Conservation (phyloP, 805 yeast species). For the Kuraishia molischiana region DNA sequence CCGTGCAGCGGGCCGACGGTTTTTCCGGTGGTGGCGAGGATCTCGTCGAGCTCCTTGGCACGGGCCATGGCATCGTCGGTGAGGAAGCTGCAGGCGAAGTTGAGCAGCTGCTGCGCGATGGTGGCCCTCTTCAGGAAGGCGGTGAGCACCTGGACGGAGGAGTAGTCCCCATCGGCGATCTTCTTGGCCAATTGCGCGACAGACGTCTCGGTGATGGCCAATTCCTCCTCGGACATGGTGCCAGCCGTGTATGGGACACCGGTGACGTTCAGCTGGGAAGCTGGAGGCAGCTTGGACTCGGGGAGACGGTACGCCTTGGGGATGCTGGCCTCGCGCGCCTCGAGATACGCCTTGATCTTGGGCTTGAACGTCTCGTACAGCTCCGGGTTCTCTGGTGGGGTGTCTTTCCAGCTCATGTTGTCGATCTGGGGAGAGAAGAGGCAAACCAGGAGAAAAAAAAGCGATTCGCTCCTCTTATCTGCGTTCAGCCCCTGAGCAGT, state of each 20-base stretch:
- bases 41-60: constrained; percentile 43
- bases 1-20: constrained; percentile 53
- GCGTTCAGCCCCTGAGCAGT: too few species aligned
- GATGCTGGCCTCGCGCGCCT: constrained; percentile 7
- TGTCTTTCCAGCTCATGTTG: not conserved
- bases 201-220: constrained; percentile 25
- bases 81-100: constrained; percentile 29
- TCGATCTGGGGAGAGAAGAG: too few species aligned
- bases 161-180: constrained; percentile 31
- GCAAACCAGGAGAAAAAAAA: too few species aligned
- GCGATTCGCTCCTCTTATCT: too few species aligned
- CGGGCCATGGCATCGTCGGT: constrained; percentile 43
- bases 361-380: constrained; percentile 35
- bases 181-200: constrained; percentile 22
- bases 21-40: constrained; percentile 33
- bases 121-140: constrained; percentile 48
- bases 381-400: constrained; percentile 17
- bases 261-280: not conserved
- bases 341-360: constrained; percentile 30
- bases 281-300: not conserved
- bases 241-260: not conserved
- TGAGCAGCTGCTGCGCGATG: constrained; percentile 41
- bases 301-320: not conserved
- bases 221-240: constrained; percentile 15
- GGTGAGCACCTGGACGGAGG: constrained; percentile 32